phyloP scores from a whole-genome alignment of 1,139 yeast genomes.

The Scheffersomyces lignicola region DNA sequence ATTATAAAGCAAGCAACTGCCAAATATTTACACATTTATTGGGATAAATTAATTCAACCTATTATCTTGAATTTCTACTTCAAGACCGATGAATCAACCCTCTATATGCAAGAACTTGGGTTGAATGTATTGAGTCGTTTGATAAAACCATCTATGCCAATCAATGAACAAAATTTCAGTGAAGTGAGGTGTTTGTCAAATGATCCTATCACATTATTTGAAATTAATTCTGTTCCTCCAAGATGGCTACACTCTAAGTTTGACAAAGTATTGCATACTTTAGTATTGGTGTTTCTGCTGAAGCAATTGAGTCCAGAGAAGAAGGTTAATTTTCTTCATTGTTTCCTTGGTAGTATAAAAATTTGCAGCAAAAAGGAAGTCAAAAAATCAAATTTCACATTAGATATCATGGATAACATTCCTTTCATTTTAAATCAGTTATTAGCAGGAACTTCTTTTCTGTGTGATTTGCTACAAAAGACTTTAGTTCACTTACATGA shows the following conservation, averaged over 20 bases:
- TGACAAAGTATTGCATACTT: constrained; percentile 30
- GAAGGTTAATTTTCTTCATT: constrained; percentile 25
- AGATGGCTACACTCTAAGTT: constrained; percentile 36
- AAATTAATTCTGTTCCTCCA: constrained; percentile 31
- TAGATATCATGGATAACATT: constrained; percentile 32
- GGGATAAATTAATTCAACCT: constrained; percentile 42
- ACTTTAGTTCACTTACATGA: constrained; percentile 27
- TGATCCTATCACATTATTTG: constrained; percentile 29
- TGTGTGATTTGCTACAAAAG: constrained; percentile 18
- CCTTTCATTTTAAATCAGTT: constrained; percentile 25
- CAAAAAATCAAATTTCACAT: constrained; percentile 27
- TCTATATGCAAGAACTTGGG: constrained; percentile 28
- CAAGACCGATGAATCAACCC: constrained; percentile 22
- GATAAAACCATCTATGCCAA: constrained; percentile 20
- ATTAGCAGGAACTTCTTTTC: constrained; percentile 17
- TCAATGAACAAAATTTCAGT: constrained; percentile 23
- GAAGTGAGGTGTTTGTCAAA: constrained; percentile 34
- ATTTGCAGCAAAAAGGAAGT: constrained; percentile 29
- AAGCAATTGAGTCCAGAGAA: constrained; percentile 21
- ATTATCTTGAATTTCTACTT: constrained; percentile 34
- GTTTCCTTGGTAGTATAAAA: constrained; percentile 28
- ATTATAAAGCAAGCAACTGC: constrained; percentile 17
- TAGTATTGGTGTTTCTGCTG: constrained; percentile 26
- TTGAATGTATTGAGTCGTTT: constrained; percentile 22
- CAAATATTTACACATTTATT: constrained; percentile 32